Evolutionary conservation across 306 rosid species (phyloP), one percentile per base, ranked within the genome.

Genomic region (Sicyos edulis): DNA sequence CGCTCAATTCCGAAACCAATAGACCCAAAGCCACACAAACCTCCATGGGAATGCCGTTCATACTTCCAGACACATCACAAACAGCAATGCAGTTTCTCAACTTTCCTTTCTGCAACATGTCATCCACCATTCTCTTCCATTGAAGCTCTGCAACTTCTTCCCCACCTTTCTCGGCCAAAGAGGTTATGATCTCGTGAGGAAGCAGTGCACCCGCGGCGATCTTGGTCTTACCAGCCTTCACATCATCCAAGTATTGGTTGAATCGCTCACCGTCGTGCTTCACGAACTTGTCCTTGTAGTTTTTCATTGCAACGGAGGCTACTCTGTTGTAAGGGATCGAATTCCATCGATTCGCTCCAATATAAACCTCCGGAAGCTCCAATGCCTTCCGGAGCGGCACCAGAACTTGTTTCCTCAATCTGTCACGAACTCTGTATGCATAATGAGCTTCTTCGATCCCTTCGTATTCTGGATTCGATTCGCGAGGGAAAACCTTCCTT

Each of bases 321-420:
- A 73, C 76, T 47, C 76, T 73, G 56, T 57, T 56, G 76, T 73
- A 73, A 13, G 76, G 76, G 20, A 73, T 57, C 45, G 21, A 57
- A 19, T 73, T 56, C 76, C 76, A 73, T 16, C 44, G 40, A 45
- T 86, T 88, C 2, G 83, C 89, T 1, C 95, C 86, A 0, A 88
- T 91, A 15, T 56, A 91, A 29, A 85, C 88, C 78, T 91, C 95
- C 0, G 96, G 96, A 73, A 91, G 73, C 72, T 91, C 90, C 51
- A 88, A 60, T 3, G 71, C 88, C 24, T 74, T 60, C 49, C 77
- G 49, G 29, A 74, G 69, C 22, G 77, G 77, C 2, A 74, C 70
- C 22, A 59, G 57, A 26, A 60, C 70, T 47, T 74, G 21, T 59
- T 60, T 74, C 70, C 96, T 84, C 78, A 88, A 62, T 21, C 97